Evolutionary conservation across 495 filamentous ascomycete species (phyloP).

Genomic region (Aspergillus mulundensis): DNA sequence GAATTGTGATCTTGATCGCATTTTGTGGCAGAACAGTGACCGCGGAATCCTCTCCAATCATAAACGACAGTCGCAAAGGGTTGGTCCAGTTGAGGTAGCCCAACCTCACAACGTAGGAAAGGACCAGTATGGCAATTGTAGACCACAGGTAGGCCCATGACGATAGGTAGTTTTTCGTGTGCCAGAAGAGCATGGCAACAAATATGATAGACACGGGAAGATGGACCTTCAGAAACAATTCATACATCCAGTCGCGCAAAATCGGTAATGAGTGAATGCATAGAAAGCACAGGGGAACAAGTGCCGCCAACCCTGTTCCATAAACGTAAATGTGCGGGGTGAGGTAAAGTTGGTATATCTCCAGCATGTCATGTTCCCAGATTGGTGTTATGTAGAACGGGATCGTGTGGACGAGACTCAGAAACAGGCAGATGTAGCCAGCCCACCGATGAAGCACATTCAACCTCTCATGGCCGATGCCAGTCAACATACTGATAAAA

Average conservation of each 20-base stretch:
- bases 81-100: slow-evolving; percentile 83
- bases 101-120: slow-evolving; percentile 61
- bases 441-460: slow-evolving; percentile 94
- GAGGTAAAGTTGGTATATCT: slow-evolving; percentile 63
- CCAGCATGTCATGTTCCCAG: slow-evolving; percentile 69
- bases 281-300: slow-evolving; percentile 75
- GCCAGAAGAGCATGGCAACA: slow-evolving; percentile 88
- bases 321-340: slow-evolving; percentile 63
- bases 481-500: slow-evolving; percentile 76
- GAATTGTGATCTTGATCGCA: slow-evolving; percentile 88
- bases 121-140: slow-evolving; percentile 72
- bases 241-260: slow-evolving; percentile 62
- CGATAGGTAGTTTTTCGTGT: slow-evolving; percentile 85
- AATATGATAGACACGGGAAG: slow-evolving; percentile 77
- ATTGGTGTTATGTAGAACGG: slow-evolving; percentile 89
- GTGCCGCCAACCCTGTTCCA: slow-evolving; percentile 82
- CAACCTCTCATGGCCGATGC: slow-evolving; percentile 86
- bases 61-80: slow-evolving; percentile 70
- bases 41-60: slow-evolving; percentile 84
- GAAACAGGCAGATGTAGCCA: slow-evolving; percentile 80
- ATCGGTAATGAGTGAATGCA: slow-evolving; percentile 78
- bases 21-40: slow-evolving; percentile 86
- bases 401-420: slow-evolving; percentile 76
- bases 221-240: slow-evolving; percentile 78
- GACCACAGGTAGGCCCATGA: slow-evolving; percentile 90